A percentile compares a stretch with the other conserved stretches of the same genome.
phyloP scores from a whole-genome alignment of 2,329 filamentous ascomycete species.

The Fusarium cicatricum region DNA sequence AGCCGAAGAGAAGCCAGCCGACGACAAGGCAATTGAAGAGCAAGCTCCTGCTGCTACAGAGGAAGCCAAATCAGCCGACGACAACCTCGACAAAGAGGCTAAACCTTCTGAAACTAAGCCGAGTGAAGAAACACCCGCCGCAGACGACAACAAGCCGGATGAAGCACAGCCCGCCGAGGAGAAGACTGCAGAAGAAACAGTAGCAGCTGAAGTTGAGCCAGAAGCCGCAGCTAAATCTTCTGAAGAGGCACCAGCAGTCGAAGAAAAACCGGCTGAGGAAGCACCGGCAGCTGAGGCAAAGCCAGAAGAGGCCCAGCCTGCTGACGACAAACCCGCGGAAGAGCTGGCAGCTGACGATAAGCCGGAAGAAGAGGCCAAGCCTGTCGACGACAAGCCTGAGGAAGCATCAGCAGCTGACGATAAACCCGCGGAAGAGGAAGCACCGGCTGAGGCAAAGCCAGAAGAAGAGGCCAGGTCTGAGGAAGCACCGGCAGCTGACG shows the following conservation, averaged over 20 bases:
- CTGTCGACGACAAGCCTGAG: constrained; percentile 1
- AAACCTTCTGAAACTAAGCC: constrained; percentile 1
- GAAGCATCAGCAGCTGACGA: constrained; percentile 5
- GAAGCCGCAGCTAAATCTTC: background rate
- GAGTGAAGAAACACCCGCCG: background rate
- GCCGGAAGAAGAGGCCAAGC: background rate
- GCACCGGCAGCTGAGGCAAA: background rate
- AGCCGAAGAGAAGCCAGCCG: background rate
- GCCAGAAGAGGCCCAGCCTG: background rate
- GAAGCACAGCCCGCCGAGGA: background rate
- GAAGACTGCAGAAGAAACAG: constrained; percentile 7
- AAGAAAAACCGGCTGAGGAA: background rate
- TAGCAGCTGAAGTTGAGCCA: background rate
- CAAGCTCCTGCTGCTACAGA: background rate
- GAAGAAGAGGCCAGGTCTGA: background rate
- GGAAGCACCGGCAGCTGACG: constrained; percentile 3
- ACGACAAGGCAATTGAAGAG: background rate
- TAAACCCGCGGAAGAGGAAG: constrained; percentile 6
- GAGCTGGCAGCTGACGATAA: background rate
- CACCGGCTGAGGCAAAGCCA: constrained; percentile 3
- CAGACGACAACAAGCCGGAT: constrained; percentile 7
- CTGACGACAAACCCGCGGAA: too few relatives aligned
- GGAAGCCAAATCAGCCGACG: background rate
- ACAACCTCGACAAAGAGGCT: constrained; percentile 7
- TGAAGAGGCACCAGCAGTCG: background rate